phyloP scores from a whole-genome alignment of 306 rosid species.

The Castanopsis chinensis region DNA sequence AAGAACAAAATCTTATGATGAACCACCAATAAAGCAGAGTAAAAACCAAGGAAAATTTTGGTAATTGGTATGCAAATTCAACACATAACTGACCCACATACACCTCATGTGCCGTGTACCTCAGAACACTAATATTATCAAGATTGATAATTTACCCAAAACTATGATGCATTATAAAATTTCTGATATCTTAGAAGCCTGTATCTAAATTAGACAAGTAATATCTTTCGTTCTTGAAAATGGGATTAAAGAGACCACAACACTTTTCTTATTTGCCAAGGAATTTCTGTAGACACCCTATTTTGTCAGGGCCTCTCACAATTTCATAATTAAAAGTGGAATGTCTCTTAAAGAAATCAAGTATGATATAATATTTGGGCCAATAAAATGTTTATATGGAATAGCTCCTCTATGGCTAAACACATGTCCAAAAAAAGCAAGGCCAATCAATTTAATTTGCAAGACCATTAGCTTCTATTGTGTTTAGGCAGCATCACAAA shows the following conservation, averaged over 20 bases:
- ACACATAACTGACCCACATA: background rate
- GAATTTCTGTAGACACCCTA: background rate
- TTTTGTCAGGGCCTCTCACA: no score
- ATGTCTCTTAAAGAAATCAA: background rate
- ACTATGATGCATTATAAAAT: background rate
- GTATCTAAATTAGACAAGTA: background rate
- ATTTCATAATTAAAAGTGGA: background rate
- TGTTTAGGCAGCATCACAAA: background rate
- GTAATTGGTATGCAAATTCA: background rate
- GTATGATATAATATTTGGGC: background rate
- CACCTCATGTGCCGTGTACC: background rate
- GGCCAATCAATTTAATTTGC: background rate
- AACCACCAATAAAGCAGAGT: background rate
- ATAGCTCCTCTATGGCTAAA: background rate
- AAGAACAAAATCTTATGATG: background rate
- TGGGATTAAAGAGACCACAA: background rate
- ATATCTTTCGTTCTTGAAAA: background rate
- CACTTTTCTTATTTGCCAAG: background rate
- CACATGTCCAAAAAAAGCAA: background rate
- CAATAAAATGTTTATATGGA: background rate
- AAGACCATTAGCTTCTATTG: conserved; percentile 2
- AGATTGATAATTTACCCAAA: background rate
- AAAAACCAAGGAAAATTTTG: background rate
- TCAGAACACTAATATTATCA: background rate
- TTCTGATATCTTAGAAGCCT: background rate